Base-by-base conservation (phyloP, 1,284 basidiomycete species). In the Sphaerobolus stellatus region DNA sequence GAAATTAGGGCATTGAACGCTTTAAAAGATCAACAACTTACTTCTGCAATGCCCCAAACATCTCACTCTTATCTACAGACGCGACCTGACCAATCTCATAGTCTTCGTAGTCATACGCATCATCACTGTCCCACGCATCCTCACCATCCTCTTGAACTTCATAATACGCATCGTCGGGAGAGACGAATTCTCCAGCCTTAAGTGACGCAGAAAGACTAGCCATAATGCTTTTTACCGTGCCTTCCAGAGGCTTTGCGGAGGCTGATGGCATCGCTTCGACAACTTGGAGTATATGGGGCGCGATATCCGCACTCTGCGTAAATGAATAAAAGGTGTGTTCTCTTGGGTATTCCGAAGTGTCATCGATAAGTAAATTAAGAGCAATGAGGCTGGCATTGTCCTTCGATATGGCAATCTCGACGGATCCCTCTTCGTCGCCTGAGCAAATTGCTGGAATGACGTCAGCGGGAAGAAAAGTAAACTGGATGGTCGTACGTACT, bases 271-370 rank as follows among this genome's bases (percentile, higher is more conserved):
- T 63, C 20, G 66, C 67, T 56, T 80, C 75, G 8, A 81, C 60
- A n/a, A 77, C 68, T 18, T 66, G 58, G 50, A 70, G 62, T 16
- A 82, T 52, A 20, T 68, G 64, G 0, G 67, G 46, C 1, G 76
- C 69, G 8, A 76, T 58, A 40, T 75, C 69, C 4, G 61, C 59
- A 48, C 81, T 77, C 38, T 74, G 70, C 18, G 76, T 74, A 51
- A 79, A 82, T 29, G 79, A 75, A 60, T 83, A 80, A 57, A 77
- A 76, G 1, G 72, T 70, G 59, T 86, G 84, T 54, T 70, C 72
- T 24, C 71, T 71, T 3, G 84, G 84, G 61, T 86, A 86, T 54
- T 83, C 81, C 8, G 83, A 81, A 1, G 82, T 79, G 59, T 86
- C 83, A 83, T 54, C 20, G n/a, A 43, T 28, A n/a, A 81, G 66